These are phyloP conservation scores for Penicillium capsulatum DNA, from an alignment of 2,329 filamentous ascomycete genomes.

Conservation along the genomic window DNA sequence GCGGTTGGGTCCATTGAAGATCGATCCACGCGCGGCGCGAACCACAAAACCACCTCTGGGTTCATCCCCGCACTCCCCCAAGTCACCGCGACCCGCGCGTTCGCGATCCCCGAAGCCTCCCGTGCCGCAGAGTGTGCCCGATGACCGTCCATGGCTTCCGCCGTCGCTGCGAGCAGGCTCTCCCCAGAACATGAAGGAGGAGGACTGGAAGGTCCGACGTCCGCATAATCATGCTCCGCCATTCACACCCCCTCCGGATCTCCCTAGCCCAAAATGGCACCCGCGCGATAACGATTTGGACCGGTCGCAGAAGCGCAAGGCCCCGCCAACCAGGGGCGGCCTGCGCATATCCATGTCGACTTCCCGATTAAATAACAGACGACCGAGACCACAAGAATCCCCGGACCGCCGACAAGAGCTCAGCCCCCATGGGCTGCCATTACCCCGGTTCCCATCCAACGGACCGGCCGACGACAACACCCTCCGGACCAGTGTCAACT, in stretches of 20 bases:
- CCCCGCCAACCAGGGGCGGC: conserved; percentile 24
- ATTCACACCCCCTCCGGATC: conserved; percentile 20
- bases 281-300: conserved; percentile 24
- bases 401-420: conserved; percentile 27
- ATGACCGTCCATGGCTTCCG: conserved; percentile 18
- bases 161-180: conserved; percentile 16
- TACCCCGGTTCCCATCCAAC: conserved; percentile 32
- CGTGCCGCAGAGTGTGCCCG: conserved; percentile 1
- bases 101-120: conserved; percentile 23
- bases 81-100: conserved; percentile 18
- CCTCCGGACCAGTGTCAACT: conserved; percentile 56
- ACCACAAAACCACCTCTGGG: conserved; percentile 15
- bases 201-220: conserved; percentile 16
- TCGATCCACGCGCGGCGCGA: conserved; percentile 26
- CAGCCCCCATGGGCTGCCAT: conserved; percentile 20
- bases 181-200: conserved; percentile 14
- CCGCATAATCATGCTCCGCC: conserved; percentile 21
- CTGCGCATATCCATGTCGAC: conserved; percentile 39
- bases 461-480: conserved; percentile 32
- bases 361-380: conserved; percentile 29
- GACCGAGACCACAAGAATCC: conserved; percentile 24
- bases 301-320: conserved; percentile 24
- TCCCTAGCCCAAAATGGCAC: conserved; percentile 15
- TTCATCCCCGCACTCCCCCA: conserved; percentile 18
- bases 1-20: conserved; percentile 29